Conservation (phyloP, 1,284 basidiomycete species). For the Amylostereum chailletii region DNA sequence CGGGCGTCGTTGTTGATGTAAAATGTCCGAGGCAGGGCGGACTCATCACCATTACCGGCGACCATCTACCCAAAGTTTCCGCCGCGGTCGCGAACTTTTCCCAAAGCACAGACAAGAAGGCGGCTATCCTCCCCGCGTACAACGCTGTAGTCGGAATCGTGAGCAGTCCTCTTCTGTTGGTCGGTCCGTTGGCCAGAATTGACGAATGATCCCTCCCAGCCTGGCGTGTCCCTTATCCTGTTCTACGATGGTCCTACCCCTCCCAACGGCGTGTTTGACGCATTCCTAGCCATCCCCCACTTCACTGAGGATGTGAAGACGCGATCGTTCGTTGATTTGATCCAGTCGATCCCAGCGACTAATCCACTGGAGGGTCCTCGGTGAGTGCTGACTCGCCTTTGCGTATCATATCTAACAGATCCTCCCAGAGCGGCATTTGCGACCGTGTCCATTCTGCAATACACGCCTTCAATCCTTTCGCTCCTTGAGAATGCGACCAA, state of each 20-base stretch:
- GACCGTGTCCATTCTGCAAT: slow-evolving; percentile 38
- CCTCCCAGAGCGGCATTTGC: slow-evolving; percentile 31
- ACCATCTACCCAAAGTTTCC: slow-evolving; percentile 28
- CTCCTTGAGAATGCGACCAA: slow-evolving; percentile 40
- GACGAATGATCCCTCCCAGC: slow-evolving; percentile 4
- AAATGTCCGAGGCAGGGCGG: slow-evolving; percentile 38
- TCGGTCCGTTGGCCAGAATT: too few species aligned
- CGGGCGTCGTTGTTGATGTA: not conserved
- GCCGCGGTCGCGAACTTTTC: slow-evolving; percentile 43
- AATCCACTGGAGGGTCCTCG: not conserved
- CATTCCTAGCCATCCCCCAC: slow-evolving; percentile 26
- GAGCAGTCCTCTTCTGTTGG: not conserved
- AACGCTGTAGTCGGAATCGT: slow-evolving; percentile 37
- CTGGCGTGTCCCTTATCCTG: slow-evolving; percentile 20
- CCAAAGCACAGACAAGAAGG: slow-evolving; percentile 48
- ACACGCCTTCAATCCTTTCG: slow-evolving; percentile 31
- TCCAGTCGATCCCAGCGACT: slow-evolving; percentile 34
- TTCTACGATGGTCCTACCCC: slow-evolving; percentile 36
- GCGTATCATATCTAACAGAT: not conserved
- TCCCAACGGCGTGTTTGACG: slow-evolving; percentile 34
- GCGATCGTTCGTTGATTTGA: slow-evolving; percentile 28
- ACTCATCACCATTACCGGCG: slow-evolving; percentile 30
- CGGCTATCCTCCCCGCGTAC: slow-evolving; percentile 46
- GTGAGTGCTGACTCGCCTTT: not conserved
- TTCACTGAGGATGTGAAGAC: slow-evolving; percentile 23